Conservation (phyloP, 2,329 filamentous ascomycete species). For the Aureobasidium vineae region DNA sequence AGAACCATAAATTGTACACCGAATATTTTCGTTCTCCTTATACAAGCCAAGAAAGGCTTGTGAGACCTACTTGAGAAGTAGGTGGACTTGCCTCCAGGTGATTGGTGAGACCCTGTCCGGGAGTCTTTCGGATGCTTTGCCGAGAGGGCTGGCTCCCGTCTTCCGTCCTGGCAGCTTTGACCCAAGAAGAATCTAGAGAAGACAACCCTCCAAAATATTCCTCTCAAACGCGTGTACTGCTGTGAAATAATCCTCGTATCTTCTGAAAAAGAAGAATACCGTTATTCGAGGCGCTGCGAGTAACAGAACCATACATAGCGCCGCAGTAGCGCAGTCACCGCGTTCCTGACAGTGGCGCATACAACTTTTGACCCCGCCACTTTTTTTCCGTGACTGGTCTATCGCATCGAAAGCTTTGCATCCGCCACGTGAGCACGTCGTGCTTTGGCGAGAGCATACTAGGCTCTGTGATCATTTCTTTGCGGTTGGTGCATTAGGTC, state of each 20-base stretch:
- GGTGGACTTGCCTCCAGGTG: neutral
- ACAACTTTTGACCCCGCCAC: constrained; percentile 26
- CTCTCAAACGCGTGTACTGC: neutral
- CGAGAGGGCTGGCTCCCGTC: constrained; percentile 24
- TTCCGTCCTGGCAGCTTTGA: constrained; percentile 22
- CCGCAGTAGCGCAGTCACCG: neutral
- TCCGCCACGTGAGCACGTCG: neutral
- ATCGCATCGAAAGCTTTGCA: constrained; percentile 23
- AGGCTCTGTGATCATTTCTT: neutral
- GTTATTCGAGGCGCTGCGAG: constrained; percentile 3
- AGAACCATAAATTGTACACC: neutral
- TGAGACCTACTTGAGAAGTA: neutral
- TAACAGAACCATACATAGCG: neutral
- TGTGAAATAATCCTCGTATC: constrained; percentile 9
- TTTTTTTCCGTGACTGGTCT: constrained; percentile 26
- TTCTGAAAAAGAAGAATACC: constrained; percentile 19
- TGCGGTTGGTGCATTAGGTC: neutral
- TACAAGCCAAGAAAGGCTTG: neutral
- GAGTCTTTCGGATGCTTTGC: constrained; percentile 3
- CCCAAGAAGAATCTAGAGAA: constrained; percentile 11
- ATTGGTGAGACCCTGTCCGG: constrained; percentile 9
- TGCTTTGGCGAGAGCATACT: constrained; percentile 19
- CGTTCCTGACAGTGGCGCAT: constrained; percentile 17
- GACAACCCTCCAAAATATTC: neutral
- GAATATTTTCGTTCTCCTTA: neutral